Evolutionary conservation across 2,329 filamentous ascomycete species (phyloP).

Genomic region (Diplocarpon rosae): DNA sequence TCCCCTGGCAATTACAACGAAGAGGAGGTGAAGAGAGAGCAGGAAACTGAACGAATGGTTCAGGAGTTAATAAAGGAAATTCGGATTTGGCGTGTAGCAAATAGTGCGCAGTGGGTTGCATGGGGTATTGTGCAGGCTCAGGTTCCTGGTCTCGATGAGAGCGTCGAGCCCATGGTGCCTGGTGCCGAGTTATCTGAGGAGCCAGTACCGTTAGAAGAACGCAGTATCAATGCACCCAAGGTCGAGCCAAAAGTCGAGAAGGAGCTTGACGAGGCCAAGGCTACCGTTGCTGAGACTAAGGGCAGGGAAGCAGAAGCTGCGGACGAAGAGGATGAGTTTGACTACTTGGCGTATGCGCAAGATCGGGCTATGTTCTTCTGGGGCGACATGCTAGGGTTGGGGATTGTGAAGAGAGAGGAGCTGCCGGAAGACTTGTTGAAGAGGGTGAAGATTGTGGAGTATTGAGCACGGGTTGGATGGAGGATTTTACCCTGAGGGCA

Average conservation of each 20-base stretch:
- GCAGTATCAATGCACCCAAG: not conserved
- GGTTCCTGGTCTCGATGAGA: slow-evolving; percentile 50
- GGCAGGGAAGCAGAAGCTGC: slow-evolving; percentile 15
- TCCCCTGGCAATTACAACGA: slow-evolving; percentile 31
- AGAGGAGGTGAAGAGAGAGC: slow-evolving; percentile 50
- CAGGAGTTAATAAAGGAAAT: slow-evolving; percentile 66
- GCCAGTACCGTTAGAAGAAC: not conserved
- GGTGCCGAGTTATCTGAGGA: not conserved
- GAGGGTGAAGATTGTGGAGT: slow-evolving; percentile 59
- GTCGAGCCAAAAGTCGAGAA: not conserved
- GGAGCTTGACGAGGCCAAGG: not conserved
- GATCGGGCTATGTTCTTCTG: slow-evolving; percentile 89
- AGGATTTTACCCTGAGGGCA: not conserved
- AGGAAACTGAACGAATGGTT: slow-evolving; percentile 55
- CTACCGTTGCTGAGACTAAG: not conserved
- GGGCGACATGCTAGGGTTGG: slow-evolving; percentile 74
- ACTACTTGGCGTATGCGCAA: slow-evolving; percentile 86
- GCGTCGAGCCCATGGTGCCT: not conserved
- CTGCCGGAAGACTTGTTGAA: slow-evolving; percentile 56
- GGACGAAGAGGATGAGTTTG: slow-evolving; percentile 60
- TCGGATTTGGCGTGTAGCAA: slow-evolving; percentile 74
- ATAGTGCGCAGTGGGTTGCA: slow-evolving; percentile 82
- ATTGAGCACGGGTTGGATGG: no score
- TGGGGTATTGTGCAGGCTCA: slow-evolving; percentile 97
- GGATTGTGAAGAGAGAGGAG: slow-evolving; percentile 64